Evolutionary conservation across 139 green algal genomes (phyloP).

Genomic region (Marvania coccoides): DNA sequence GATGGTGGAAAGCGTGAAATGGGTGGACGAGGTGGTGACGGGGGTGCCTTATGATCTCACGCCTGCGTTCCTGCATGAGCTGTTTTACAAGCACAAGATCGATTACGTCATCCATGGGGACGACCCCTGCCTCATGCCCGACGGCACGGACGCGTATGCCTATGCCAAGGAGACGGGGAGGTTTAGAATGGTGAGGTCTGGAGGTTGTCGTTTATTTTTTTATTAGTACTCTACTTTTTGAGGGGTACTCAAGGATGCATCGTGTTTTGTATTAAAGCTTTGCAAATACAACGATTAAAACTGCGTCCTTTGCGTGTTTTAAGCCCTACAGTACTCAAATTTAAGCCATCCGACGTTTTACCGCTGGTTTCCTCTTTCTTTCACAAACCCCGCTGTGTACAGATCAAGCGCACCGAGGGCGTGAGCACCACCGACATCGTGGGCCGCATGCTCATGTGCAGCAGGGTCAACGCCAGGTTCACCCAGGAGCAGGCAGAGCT

Average conservation of each 20-base stretch:
- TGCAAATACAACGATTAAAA: too few relatives aligned
- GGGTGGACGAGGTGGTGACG: slow-evolving; percentile 97
- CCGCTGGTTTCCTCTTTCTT: background rate
- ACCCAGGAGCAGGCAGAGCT: background rate
- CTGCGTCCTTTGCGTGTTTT: too few relatives aligned
- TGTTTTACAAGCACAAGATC: slow-evolving; percentile 92
- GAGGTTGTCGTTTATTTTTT: background rate
- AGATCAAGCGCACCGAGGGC: slow-evolving; percentile 97
- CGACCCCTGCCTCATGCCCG: slow-evolving; percentile 96
- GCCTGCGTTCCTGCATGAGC: slow-evolving; percentile 83
- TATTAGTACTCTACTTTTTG: too few relatives aligned
- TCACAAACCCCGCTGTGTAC: background rate
- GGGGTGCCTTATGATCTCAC: slow-evolving; percentile 93
- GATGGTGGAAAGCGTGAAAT: slow-evolving; percentile 91
- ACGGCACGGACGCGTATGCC: slow-evolving; percentile 96
- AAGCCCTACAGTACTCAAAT: too few relatives aligned
- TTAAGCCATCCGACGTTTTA: too few relatives aligned
- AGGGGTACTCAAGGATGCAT: too few relatives aligned
- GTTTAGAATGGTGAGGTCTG: slow-evolving; percentile 65
- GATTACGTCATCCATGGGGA: slow-evolving; percentile 99
- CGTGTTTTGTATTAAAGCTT: too few relatives aligned
- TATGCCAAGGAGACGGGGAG: slow-evolving; percentile 83
- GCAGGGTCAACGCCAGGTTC: slow-evolving; percentile 50
- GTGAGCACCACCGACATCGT: slow-evolving; percentile 98
- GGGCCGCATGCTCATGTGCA: slow-evolving; percentile 92